Evolutionary conservation across 169 alveolate species (phyloP).

Genomic region (Babesia divergens): DNA sequence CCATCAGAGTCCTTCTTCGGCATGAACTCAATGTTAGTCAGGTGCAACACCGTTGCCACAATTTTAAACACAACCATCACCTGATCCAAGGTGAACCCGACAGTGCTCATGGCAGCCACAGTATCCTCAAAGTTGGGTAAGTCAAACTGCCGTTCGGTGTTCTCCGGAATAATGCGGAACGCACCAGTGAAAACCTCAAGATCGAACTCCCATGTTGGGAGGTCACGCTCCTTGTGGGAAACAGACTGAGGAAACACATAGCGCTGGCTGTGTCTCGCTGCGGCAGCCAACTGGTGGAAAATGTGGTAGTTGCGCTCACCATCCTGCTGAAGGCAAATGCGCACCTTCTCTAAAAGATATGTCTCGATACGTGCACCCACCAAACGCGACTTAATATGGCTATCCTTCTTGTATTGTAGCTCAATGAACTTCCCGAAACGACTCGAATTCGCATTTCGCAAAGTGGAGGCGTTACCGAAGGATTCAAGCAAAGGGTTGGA

Average conservation of each 20-base stretch:
- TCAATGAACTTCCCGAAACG: conserved; percentile 99
- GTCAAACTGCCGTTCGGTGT: conserved; percentile 80
- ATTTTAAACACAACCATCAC: conserved; percentile 75
- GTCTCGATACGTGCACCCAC: conserved; percentile 94
- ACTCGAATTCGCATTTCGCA: conserved; percentile 91
- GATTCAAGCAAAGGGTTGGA: conserved; percentile 98
- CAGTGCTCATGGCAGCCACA: conserved; percentile 83
- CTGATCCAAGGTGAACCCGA: conserved; percentile 81
- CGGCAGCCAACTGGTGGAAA: conserved; percentile 92
- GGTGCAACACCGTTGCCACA: conserved; percentile 81
- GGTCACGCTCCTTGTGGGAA: conserved; percentile 21
- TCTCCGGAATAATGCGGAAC: conserved; percentile 52
- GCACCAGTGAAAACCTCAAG: conserved; percentile 31
- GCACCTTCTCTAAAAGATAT: conserved; percentile 94
- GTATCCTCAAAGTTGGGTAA: conserved; percentile 81
- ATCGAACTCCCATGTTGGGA: conserved; percentile 54
- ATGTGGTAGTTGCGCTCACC: conserved; percentile 97
- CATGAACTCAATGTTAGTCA: conserved; percentile 87
- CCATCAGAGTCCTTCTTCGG: conserved; percentile 71
- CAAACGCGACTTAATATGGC: conserved; percentile 77
- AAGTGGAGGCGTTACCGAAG: conserved; percentile 98
- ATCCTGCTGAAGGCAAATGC: conserved; percentile 91
- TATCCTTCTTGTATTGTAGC: conserved; percentile 78
- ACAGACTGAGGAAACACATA: conserved; percentile 54
- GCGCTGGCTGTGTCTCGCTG: conserved; percentile 69